Evolutionary conservation across 495 filamentous ascomycete species (phyloP).

Genomic region (Aspergillus steynii): DNA sequence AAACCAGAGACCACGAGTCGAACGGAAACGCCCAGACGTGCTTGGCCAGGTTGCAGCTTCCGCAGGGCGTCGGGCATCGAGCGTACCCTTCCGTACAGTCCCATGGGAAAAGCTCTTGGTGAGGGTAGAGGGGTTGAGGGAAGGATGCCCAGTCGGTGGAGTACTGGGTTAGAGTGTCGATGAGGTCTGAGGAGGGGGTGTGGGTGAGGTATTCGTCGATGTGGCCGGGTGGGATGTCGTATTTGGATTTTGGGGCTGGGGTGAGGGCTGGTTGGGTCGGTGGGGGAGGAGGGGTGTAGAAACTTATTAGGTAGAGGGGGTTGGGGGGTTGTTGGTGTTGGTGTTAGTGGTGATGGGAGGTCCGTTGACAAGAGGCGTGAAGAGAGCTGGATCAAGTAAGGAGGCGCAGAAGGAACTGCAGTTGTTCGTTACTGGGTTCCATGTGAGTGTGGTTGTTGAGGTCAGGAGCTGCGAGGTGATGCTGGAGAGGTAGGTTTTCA

Average conservation of each 20-base stretch:
- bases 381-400: constrained; percentile 30
- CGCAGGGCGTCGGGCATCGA: constrained; percentile 31
- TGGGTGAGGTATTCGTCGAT: constrained; percentile 42
- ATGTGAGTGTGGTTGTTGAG: constrained; percentile 19
- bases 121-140: constrained; percentile 30
- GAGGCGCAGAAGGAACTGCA: constrained; percentile 36
- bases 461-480: constrained; percentile 29
- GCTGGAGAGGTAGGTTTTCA: constrained; percentile 25
- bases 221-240: constrained; percentile 38
- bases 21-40: constrained; percentile 49
- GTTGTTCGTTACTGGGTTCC: constrained; percentile 30
- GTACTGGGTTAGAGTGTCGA: constrained; percentile 43
- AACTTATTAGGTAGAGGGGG: constrained; percentile 40
- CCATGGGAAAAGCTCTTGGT: constrained; percentile 44
- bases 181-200: constrained; percentile 33
- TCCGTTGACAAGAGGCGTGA: constrained; percentile 27
- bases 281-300: constrained; percentile 34
- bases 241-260: constrained; percentile 25
- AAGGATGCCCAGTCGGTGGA: constrained; percentile 48
- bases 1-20: constrained; percentile 41
- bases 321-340: neutral
- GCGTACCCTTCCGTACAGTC: constrained; percentile 48
- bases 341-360: neutral
- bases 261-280: constrained; percentile 9
- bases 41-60: constrained; percentile 41